Evolutionary conservation across 2,329 filamentous ascomycete species (phyloP).

Genomic region (Camillea tinctor): DNA sequence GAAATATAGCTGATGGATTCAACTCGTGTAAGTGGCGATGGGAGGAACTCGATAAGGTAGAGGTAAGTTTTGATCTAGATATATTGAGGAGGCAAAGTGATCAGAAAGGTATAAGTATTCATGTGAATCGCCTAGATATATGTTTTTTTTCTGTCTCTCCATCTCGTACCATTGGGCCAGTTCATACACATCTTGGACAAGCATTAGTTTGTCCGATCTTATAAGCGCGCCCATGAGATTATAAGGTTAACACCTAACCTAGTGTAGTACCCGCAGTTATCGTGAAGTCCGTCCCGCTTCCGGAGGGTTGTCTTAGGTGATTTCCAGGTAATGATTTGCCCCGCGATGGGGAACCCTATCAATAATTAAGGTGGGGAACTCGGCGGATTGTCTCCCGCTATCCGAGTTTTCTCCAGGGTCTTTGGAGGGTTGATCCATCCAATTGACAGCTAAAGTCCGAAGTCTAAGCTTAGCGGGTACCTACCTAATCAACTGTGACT

Average conservation of each 20-base stretch:
- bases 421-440: no score
- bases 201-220: neutral
- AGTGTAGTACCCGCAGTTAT: neutral
- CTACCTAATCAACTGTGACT: no score
- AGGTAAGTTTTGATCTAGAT: no score
- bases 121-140: no score
- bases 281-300: neutral
- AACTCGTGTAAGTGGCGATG: neutral
- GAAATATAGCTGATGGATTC: neutral
- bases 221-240: neutral
- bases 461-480: neutral
- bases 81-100: no score
- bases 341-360: slow-evolving; percentile 8
- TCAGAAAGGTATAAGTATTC: no score
- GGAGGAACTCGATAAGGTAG: neutral
- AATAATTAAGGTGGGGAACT: neutral
- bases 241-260: neutral
- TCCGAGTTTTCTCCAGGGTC: slow-evolving; percentile 4
- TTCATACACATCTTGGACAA: neutral
- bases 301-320: no score
- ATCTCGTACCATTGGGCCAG: neutral
- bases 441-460: neutral
- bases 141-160: no score
- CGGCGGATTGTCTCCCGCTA: slow-evolving; percentile 19
- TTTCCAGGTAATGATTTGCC: slow-evolving; percentile 10